Conservation (phyloP, 1,284 basidiomycete species). For the Cutaneotrichosporon daszewskae region DNA sequence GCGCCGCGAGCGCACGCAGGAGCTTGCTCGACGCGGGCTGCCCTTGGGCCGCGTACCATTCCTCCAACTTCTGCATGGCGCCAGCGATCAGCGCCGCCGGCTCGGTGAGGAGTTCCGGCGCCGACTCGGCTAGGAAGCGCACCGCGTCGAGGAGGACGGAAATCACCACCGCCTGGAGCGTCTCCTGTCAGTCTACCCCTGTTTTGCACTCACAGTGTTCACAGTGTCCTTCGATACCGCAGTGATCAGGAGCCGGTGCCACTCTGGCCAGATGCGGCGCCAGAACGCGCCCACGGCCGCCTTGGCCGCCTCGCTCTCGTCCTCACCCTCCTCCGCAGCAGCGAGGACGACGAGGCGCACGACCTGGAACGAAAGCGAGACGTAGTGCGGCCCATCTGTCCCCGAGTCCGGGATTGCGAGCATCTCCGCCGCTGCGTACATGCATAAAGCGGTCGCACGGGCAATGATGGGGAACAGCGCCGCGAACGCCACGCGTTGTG, state of each 20-base stretch:
- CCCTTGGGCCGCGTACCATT: slow-evolving; percentile 6
- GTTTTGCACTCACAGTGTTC: slow-evolving; percentile 24
- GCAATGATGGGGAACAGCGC: slow-evolving; percentile 33
- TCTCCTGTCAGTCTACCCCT: slow-evolving; percentile 11
- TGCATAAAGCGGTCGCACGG: slow-evolving; percentile 23
- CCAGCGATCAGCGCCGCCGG: slow-evolving; percentile 13
- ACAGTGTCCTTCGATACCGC: slow-evolving; percentile 24
- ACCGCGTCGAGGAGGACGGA: slow-evolving; percentile 34
- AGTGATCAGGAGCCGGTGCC: slow-evolving; percentile 28
- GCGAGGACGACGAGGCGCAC: slow-evolving; percentile 27
- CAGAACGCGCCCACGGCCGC: slow-evolving; percentile 27
- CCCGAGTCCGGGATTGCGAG: slow-evolving; percentile 24
- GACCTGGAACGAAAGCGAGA: slow-evolving; percentile 26
- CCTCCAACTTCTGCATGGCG: slow-evolving; percentile 18
- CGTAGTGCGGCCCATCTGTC: slow-evolving; percentile 28
- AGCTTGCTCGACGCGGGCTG: slow-evolving; percentile 4
- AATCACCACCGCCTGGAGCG: slow-evolving; percentile 26
- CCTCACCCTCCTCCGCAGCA: slow-evolving; percentile 2
- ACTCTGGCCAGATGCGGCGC: slow-evolving; percentile 39
- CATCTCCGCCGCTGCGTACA: slow-evolving; percentile 30
- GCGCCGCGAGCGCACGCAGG: slow-evolving; percentile 6
- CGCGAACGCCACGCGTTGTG: slow-evolving; percentile 14
- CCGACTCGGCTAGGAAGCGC: slow-evolving; percentile 25
- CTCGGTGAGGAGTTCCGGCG: slow-evolving; percentile 19
- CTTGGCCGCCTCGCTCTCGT: slow-evolving; percentile 2